Evolutionary conservation across 202 grass and related monocot species (phyloP), one percentile per base, ranked within the genome.

Genomic region (Digitaria exilis): DNA sequence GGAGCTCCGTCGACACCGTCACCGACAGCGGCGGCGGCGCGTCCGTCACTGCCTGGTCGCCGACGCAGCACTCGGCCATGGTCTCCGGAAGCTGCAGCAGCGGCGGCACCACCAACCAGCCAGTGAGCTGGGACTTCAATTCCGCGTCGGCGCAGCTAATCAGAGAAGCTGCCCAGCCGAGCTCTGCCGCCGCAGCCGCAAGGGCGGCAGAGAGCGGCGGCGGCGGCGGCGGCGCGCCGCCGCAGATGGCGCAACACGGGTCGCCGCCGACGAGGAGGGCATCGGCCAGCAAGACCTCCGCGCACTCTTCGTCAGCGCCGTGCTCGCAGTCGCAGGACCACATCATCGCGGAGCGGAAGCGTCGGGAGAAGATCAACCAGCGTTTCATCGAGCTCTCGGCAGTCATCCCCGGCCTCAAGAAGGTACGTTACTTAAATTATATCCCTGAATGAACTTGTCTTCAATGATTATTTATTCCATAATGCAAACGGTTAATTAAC

Each of bases 301-400:
- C 66, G n/a, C 9, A 46, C 17, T 21, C 69, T 46, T 60, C 71
- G 56, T 22, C 60, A 9, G 26, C 75, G 60, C 45, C 71, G n/a
- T 75, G 72, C 73, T 55, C 76, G 48, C 90, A 88, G 51, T 55
- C 76, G 48, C 90, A 88, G 51, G 93, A 95, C 10, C 94, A 97
- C 77, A 86, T 94, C 71, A 86, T 97, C 35, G 91, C 94, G 6
- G 94, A 97, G 81, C 62, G 94, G 17, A 89, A 76, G 74, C 85
- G 91, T 12, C 68, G 94, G 60, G 94, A 97, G 84, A 97, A 94
- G 76, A 88, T 97, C 84, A 97, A 94, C 61, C 75, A 88, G 67
- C 85, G 80, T 0, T 97, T 92, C 79, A 90, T 97, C 35, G 94
- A 91, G 76, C 89, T 94, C 46, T 94, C 94, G 4, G 67, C 87